A percentile compares a stretch with the other conserved stretches of the same genome.
Conservation (phyloP, 2,329 filamentous ascomycete species). For the Diplodia corticola region DNA sequence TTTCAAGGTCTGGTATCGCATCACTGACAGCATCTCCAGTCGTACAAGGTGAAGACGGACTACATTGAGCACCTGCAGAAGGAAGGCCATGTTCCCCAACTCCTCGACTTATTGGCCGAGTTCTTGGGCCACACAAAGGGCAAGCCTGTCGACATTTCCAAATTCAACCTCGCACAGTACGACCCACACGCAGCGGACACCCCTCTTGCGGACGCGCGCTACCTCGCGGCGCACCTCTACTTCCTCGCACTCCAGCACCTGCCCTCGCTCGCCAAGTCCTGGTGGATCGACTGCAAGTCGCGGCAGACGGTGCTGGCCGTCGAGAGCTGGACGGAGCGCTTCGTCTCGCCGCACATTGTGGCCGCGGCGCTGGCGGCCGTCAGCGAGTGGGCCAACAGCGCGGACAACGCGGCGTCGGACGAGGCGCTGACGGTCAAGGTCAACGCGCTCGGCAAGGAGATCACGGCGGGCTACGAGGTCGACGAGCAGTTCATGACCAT, state of each 20-base stretch:
- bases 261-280: slow-evolving; percentile 75
- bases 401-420: slow-evolving; percentile 42
- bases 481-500: slow-evolving; percentile 86
- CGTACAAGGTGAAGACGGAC: slow-evolving; percentile 77
- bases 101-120: slow-evolving; percentile 81
- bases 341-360: slow-evolving; percentile 71
- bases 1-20: neutral
- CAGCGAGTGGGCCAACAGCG: slow-evolving; percentile 60
- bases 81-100: slow-evolving; percentile 64
- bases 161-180: slow-evolving; percentile 68
- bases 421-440: slow-evolving; percentile 68
- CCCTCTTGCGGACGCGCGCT: slow-evolving; percentile 68
- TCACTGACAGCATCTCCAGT: slow-evolving; percentile 45
- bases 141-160: slow-evolving; percentile 68
- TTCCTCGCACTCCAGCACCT: slow-evolving; percentile 77
- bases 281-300: slow-evolving; percentile 81
- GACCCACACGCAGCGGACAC: slow-evolving; percentile 38
- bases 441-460: slow-evolving; percentile 68
- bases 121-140: slow-evolving; percentile 77
- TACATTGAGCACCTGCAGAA: slow-evolving; percentile 80
- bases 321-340: slow-evolving; percentile 72
- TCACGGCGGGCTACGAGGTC: slow-evolving; percentile 81
- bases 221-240: slow-evolving; percentile 82
- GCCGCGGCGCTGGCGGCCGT: slow-evolving; percentile 67
- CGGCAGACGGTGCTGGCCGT: slow-evolving; percentile 76